Base-by-base conservation (phyloP, 805 yeast species). In the Wickerhamiella musiphila region DNA sequence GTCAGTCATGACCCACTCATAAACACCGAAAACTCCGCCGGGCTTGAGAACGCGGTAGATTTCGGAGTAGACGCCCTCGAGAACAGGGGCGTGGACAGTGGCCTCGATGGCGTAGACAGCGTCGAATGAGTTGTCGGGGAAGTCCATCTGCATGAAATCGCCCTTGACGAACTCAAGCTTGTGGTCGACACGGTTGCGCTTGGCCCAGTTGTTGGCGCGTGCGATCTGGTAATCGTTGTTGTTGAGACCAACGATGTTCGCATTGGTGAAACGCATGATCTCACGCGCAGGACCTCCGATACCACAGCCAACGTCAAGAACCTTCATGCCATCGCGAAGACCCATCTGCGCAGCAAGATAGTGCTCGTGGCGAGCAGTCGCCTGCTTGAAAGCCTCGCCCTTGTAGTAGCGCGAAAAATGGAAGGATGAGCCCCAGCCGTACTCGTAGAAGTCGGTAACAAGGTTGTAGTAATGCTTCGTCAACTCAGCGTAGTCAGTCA, bases 281-380 rank as follows among this genome's bases (percentile, higher is more conserved):
- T 90, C 94, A 58, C 95, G 77, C 15, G 94, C 95, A 49, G 98
- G 98, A 26, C 98, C 98, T 53, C 98, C 98, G 48, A 86, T 94
- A 66, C 98, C 98, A 64, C 98, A 90, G 29, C 98, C 98, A 36
- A 86, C 98, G 54, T 86, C 98, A 46, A 86, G 67, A 12, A 86
- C 98, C 51, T 74, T 73, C 81, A 78, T 78, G 46, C 72, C 68
- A 46, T 73, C 78, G 46, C 64, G 57, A 48, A 86, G 64, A 40
- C 78, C 78, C 68, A 84, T 83, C 62, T 78, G 75, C 56, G 66
- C 61, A 26, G 98, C 98, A 45, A 86, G 63, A 58, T 69, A 90
- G 60, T 90, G 96, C 63, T 86, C 98, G 57, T 86, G 98, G 64
- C 65, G 55, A 23, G 96, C 96, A 44, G 81, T 73, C 26, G 95